Percentiles rank a stretch among this genome's conserved stretches.
phyloP scores from a whole-genome alignment of 192 early-diverging fungal species.

The Mortierella alpina region DNA sequence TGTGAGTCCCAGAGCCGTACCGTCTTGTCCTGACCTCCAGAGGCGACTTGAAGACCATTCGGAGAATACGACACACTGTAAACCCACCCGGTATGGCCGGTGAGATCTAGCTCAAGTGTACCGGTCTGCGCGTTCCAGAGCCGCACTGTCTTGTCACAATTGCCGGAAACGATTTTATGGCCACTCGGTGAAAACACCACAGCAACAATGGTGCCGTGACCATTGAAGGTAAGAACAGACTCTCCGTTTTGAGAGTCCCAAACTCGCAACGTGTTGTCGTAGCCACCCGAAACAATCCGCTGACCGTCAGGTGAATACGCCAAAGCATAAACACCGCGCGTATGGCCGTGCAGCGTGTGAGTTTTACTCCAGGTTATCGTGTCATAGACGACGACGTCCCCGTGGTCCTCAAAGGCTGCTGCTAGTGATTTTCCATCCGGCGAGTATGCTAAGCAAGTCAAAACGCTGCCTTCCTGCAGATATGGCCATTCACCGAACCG shows the following conservation, averaged over 20 bases:
- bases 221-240: neutral
- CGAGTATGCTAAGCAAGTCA: neutral
- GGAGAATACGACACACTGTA: neutral
- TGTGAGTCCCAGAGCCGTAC: neutral
- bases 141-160: neutral
- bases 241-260: constrained; percentile 4
- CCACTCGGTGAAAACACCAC: constrained; percentile 1
- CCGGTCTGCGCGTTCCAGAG: neutral
- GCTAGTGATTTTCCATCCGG: too few species aligned
- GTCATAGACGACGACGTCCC: neutral
- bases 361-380: neutral
- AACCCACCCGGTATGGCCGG: neutral
- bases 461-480: neutral
- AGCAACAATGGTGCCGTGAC: neutral
- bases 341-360: neutral
- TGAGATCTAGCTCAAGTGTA: neutral
- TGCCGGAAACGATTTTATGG: neutral
- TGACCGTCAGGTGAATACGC: neutral
- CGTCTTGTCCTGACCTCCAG: neutral
- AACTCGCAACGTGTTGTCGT: neutral
- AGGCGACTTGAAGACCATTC: neutral
- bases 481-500: neutral
- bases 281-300: neutral
- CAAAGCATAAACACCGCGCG: neutral
- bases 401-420: neutral